These are phyloP conservation scores for Tuber melanosporum DNA, from an alignment of 495 filamentous ascomycete genomes.

Conservation along the genomic window DNA sequence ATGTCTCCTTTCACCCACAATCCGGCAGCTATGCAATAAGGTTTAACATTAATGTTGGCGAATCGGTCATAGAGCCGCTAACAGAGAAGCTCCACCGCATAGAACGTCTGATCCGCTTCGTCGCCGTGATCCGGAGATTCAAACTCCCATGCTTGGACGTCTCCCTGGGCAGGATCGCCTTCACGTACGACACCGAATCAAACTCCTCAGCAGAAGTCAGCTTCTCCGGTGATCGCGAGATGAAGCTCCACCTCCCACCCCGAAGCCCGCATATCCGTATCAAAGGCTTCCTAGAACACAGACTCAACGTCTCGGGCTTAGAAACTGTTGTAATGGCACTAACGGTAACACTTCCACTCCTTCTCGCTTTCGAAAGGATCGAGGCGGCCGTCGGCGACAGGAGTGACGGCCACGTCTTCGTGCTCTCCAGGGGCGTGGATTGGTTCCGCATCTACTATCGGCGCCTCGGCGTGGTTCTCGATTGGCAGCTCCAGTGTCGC, in stretches of 20 bases:
- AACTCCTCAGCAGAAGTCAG: conserved; percentile 34
- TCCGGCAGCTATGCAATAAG: conserved; percentile 56
- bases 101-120: conserved; percentile 58
- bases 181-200: conserved; percentile 51
- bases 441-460: conserved; percentile 50
- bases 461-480: conserved; percentile 21
- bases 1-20: conserved; percentile 54
- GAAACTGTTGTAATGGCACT: conserved; percentile 52
- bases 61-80: conserved; percentile 51
- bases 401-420: conserved; percentile 43
- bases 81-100: conserved; percentile 54
- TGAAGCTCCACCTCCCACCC: conserved; percentile 53
- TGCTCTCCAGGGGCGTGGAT: conserved; percentile 47
- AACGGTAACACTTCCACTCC: conserved; percentile 59
- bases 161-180: conserved; percentile 56
- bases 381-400: conserved; percentile 45
- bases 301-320: conserved; percentile 57
- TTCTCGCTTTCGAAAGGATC: conserved; percentile 57
- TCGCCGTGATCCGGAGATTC: conserved; percentile 54
- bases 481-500: conserved; percentile 27
- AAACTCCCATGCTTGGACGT: conserved; percentile 51
- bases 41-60: conserved; percentile 54
- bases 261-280: conserved; percentile 73
- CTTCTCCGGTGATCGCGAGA: conserved; percentile 23
- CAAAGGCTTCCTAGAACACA: conserved; percentile 54